Evolutionary conservation across 306 rosid genomes (phyloP), one percentile per base, ranked within the genome.

Genomic region (Lupinus albus): DNA sequence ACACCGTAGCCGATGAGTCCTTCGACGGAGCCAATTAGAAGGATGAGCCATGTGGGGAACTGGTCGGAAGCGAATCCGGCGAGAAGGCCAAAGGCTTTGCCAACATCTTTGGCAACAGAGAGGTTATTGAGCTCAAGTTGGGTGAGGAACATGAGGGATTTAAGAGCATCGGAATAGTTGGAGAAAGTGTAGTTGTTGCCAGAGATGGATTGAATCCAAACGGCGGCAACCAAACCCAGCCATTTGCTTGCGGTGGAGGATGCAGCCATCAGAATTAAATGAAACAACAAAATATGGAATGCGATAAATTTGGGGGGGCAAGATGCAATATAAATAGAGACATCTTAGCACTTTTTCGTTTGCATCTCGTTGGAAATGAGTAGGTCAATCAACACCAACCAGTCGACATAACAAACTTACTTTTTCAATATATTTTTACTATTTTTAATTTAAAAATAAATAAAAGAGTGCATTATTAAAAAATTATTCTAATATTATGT

Each of bases 171-270:
- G 58, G 97, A 93, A 87, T 93, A 93, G 64, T 89, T 93, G 7
- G 97, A 84, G 80, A 93, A 93, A 0, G 97, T 93, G 89, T 93
- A 93, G 58, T 93, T 89, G 87, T 93, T 93, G 86, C 96, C 96
- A 49, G 97, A 93, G 66, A 93, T 89, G 4, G 90, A 16, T 54
- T 93, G 98, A 47, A 93, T 89, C 98, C 97, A 89, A 0, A 89
- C 87, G 57, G 96, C 96, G 9, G 91, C 61, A 1, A 93, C 88
- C 12, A 93, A 79, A 0, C 96, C 97, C 1, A 93, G 81, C 98
- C 97, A 93, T 80, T 93, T 93, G 11, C 55, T 44, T 47, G 84
- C 78, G 25, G 76, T 70, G 66, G 87, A 69, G n/a, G n/a, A n/a
- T n/a, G n/a, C n/a, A n/a, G n/a, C n/a, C n/a, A n/a, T n/a, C n/a